Conservation (phyloP, 148 eudicot species). For the Nepenthes mirabilis region DNA sequence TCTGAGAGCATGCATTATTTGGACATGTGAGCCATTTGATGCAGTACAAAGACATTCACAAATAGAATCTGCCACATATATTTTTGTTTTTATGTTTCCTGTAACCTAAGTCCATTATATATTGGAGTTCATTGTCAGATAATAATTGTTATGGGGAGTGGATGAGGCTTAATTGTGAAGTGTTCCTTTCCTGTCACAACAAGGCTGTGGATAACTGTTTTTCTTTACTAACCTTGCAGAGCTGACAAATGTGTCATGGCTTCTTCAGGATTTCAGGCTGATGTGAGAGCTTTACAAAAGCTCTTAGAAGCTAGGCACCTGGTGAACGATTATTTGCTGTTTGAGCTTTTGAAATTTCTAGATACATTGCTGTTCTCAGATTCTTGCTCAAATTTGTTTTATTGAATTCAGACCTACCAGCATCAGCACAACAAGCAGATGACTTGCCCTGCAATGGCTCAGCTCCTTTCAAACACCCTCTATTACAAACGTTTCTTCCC, state of each 20-base stretch:
- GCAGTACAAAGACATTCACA: too few relatives aligned
- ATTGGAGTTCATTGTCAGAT: too few relatives aligned
- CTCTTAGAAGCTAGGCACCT: constrained; percentile 71
- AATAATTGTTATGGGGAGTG: too few relatives aligned
- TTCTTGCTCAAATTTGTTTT: too few relatives aligned
- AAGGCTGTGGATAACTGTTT: background rate
- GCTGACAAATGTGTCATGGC: constrained; percentile 78
- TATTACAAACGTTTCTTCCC: constrained; percentile 97
- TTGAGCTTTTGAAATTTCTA: too few relatives aligned
- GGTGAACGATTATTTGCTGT: constrained; percentile 22
- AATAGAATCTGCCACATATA: too few relatives aligned
- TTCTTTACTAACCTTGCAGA: constrained; percentile 24
- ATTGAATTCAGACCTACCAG: constrained; percentile 50
- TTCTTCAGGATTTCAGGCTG: constrained; percentile 97
- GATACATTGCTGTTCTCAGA: background rate
- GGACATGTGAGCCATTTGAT: too few relatives aligned
- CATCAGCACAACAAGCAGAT: constrained; percentile 97
- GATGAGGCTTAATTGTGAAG: too few relatives aligned
- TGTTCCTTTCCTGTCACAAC: background rate
- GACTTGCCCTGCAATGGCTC: constrained; percentile 98
- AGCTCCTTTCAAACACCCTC: constrained; percentile 92
- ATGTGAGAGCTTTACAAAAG: constrained; percentile 90
- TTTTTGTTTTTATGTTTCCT: too few relatives aligned
- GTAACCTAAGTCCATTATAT: too few relatives aligned
- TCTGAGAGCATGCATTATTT: too few relatives aligned